Conservation (phyloP, 768 basidiomycete species). For the Mycena vitilis region DNA sequence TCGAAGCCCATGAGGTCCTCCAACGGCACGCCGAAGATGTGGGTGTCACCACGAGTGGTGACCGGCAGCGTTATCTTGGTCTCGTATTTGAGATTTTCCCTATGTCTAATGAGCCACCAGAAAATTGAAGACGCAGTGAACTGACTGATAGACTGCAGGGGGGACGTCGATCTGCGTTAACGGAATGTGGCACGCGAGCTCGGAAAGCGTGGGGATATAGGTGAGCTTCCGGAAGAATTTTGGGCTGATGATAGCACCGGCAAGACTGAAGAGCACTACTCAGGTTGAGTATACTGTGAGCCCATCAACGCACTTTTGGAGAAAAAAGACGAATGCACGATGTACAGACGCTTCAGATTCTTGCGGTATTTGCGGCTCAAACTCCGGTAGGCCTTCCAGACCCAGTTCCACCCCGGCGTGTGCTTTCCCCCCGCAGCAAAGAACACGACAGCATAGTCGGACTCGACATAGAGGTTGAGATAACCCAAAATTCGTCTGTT, state of each 20-base stretch:
- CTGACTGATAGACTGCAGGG: conserved; percentile 85
- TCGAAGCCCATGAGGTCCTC: conserved; percentile 87
- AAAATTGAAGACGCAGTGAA: conserved; percentile 24
- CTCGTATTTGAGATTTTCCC: conserved; percentile 86
- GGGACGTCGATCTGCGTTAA: conserved; percentile 90
- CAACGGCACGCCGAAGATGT: conserved; percentile 82
- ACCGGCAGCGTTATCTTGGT: conserved; percentile 74
- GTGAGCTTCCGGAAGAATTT: conserved; percentile 90
- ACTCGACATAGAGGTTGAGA: conserved; percentile 87
- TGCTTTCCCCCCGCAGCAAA: conserved; percentile 84
- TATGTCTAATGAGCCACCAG: conserved; percentile 41
- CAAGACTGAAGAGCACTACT: conserved; percentile 88
- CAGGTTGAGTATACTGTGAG: conserved; percentile 18
- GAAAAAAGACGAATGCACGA: conserved; percentile 90
- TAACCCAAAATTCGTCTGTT: conserved; percentile 80
- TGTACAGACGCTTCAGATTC: conserved; percentile 88
- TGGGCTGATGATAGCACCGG: conserved; percentile 89
- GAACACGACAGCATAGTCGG: conserved; percentile 90
- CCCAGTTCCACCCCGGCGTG: conserved; percentile 88
- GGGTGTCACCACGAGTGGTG: conserved; percentile 60
- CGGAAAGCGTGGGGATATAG: conserved; percentile 82
- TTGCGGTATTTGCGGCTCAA: conserved; percentile 87
- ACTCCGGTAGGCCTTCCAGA: conserved; percentile 90
- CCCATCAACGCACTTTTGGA: conserved; percentile 73
- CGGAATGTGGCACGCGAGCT: conserved; percentile 80